These are phyloP conservation scores for Suillus weaverae DNA, from an alignment of 768 basidiomycete genomes.

Conservation along the genomic window DNA sequence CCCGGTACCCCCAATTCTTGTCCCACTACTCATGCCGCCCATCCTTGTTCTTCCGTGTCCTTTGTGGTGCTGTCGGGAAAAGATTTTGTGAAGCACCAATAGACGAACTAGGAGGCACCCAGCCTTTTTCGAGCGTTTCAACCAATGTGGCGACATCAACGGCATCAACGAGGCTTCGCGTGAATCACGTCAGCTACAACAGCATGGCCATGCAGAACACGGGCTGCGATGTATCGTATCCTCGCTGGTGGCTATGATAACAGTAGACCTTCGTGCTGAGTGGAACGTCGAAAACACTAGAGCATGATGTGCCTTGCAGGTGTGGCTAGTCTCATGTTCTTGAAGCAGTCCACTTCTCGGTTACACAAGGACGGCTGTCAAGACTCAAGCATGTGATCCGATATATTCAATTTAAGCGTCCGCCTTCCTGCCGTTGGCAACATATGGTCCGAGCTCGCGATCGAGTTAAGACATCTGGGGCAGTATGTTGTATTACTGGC, in stretches of 20 bases:
- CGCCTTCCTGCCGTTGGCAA: background rate
- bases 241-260: constrained; percentile 54
- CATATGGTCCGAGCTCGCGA: background rate
- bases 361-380: background rate
- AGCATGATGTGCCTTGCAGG: background rate
- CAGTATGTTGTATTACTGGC: background rate
- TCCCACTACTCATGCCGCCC: background rate
- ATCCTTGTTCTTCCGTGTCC: background rate
- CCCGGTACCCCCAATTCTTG: background rate
- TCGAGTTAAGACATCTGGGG: background rate
- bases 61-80: background rate
- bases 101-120: background rate
- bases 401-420: background rate
- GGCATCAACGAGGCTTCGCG: too few relatives aligned
- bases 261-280: constrained; percentile 57
- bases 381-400: background rate
- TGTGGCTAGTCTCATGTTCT: background rate
- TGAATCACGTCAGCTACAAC: background rate
- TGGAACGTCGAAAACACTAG: constrained; percentile 67
- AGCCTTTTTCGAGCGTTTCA: background rate
- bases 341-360: background rate
- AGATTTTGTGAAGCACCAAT: background rate
- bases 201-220: constrained; percentile 43
- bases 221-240: constrained; percentile 85
- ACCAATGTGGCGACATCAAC: background rate